Evolutionary conservation across 2,329 filamentous ascomycete genomes (phyloP), one percentile per base, ranked within the genome.

Genomic region (Aspergillus pseudotamarii): DNA sequence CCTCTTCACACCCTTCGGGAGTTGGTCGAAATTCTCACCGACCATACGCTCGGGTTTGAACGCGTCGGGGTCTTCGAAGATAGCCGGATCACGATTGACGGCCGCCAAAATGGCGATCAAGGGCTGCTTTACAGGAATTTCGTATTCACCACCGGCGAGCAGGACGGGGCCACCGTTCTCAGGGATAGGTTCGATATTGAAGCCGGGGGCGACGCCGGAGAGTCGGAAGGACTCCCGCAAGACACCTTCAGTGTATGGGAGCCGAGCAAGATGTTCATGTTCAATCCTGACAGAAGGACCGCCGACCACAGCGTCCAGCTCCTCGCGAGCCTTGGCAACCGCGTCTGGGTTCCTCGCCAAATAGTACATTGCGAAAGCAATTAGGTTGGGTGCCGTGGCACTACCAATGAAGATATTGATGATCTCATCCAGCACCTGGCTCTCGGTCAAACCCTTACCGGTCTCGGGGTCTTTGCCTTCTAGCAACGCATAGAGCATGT

Each of bases 41-140:
- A 90, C 76, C 88, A 93, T 91, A 12, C 90, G 84, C 72, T 93
- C 90, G 0, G 91, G 91, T 60, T 81, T 83, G 78, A 91, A 94
- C 10, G 85, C 83, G 1, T 85, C 74, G 0, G 89, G 88, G 60
- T 91, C 88, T 0, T 86, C 84, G 56, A 83, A 93, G 0, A 91
- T 86, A 0, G 76, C 79, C 0, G 88, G 88, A 69, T 93, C 90
- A 1, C 84, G 74, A 58, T 92, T 90, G 0, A 86, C 78, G 23
- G 82, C 81, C n/a, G 81, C 74, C 1, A 92, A 73, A 1, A 90
- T 72, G 2, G 82, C 74, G 2, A 82, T 70, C 36, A 90, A 75
- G 0, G 79, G 62, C 62, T 90, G 84, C 2, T 82, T 82, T 57
- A 83, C 82, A 5, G 81, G 75, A 26, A 92, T 76, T 34, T 82